Evolutionary conservation across 2,329 filamentous ascomycete genomes (phyloP).

Genomic region (Ilyonectria mors-panacis): DNA sequence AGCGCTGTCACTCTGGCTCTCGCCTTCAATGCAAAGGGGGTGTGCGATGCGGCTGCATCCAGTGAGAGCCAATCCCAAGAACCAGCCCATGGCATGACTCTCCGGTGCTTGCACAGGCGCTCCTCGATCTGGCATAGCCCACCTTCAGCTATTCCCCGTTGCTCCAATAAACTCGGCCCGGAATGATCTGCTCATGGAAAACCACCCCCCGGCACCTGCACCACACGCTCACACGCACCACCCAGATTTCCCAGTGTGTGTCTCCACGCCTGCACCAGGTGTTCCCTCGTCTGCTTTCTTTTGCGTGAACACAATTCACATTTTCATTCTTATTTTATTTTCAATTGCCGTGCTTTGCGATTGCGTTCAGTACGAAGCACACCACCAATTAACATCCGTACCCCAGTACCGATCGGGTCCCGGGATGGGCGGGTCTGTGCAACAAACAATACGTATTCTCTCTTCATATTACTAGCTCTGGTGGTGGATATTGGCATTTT

Average conservation of each 20-base stretch:
- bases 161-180: slow-evolving; percentile 41
- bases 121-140: slow-evolving; percentile 35
- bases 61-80: slow-evolving; percentile 25
- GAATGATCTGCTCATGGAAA: slow-evolving; percentile 44
- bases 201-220: slow-evolving; percentile 23
- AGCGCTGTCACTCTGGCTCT: neutral
- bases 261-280: slow-evolving; percentile 16
- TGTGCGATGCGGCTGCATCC: slow-evolving; percentile 13
- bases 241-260: slow-evolving; percentile 4
- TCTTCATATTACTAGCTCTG: neutral
- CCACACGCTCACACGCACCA: slow-evolving; percentile 16
- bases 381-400: neutral
- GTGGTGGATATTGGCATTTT: slow-evolving; percentile 4
- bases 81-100: slow-evolving; percentile 34
- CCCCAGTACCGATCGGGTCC: neutral
- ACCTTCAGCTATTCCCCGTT: slow-evolving; percentile 40
- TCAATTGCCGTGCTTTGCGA: slow-evolving; percentile 4
- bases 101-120: slow-evolving; percentile 20
- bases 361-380: neutral
- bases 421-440: slow-evolving; percentile 14
- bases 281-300: slow-evolving; percentile 9
- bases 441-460: slow-evolving; percentile 16
- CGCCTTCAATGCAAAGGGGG: slow-evolving; percentile 16
- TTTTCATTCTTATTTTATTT: neutral
- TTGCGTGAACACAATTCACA: neutral